phyloP scores from a whole-genome alignment of 495 filamentous ascomycete species.

The Neurospora sp. region DNA sequence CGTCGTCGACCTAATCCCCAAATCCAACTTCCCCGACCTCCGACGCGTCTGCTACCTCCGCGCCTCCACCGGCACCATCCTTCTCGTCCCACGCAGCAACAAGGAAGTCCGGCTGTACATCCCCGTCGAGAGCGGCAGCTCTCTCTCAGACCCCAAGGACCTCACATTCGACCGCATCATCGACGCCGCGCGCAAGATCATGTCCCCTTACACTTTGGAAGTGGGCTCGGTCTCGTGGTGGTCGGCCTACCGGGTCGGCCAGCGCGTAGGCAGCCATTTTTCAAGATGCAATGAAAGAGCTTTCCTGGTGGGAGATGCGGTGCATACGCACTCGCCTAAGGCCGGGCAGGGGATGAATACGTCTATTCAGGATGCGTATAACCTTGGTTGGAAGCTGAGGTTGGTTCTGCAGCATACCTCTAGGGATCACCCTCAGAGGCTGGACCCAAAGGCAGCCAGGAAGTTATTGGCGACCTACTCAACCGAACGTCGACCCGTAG shows the following conservation, averaged over 20 bases:
- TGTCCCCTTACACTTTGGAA: constrained; percentile 51
- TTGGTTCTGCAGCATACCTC: constrained; percentile 17
- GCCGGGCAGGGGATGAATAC: constrained; percentile 74
- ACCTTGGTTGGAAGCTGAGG: constrained; percentile 67
- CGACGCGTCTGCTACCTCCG: constrained; percentile 52
- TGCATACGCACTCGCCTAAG: constrained; percentile 59
- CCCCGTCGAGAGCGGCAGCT: constrained; percentile 39
- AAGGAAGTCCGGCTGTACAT: constrained; percentile 58
- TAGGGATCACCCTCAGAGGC: too few relatives aligned
- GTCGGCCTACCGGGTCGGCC: constrained; percentile 54
- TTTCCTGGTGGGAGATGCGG: constrained; percentile 55
- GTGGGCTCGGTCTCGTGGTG: constrained; percentile 19
- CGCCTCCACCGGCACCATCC: constrained; percentile 50
- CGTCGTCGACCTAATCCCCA: constrained; percentile 55
- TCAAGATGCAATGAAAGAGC: constrained; percentile 45
- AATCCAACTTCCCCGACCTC: constrained; percentile 64
- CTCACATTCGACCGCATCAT: constrained; percentile 49
- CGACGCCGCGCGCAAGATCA: constrained; percentile 46
- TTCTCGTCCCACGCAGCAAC: constrained; percentile 58
- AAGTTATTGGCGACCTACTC: constrained; percentile 61
- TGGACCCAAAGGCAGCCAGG: constrained; percentile 19
- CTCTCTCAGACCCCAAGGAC: constrained; percentile 33
- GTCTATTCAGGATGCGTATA: constrained; percentile 56
- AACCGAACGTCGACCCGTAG: constrained; percentile 55
- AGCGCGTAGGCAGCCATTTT: constrained; percentile 60